Conservation (phyloP, 257 asterid genomes). For the Misopates orontium region DNA sequence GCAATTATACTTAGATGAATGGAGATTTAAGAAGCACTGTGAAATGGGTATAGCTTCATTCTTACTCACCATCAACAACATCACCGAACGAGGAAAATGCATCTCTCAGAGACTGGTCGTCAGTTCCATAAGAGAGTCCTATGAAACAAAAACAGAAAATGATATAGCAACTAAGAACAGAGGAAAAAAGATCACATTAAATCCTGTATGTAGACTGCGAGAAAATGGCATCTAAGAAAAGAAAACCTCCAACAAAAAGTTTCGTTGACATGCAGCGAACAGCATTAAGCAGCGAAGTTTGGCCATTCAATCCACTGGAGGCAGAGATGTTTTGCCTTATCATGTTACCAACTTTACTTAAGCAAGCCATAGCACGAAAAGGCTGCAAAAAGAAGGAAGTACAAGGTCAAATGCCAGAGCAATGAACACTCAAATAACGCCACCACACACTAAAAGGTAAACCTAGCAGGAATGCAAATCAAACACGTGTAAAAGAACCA, state of each 20-base stretch:
- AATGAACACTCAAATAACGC: not conserved
- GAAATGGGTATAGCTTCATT: not conserved
- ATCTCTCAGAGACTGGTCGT: conserved; percentile 54
- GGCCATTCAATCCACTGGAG: conserved; percentile 34
- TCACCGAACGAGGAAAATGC: conserved; percentile 80
- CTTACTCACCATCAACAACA: conserved; percentile 41
- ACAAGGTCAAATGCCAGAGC: not conserved
- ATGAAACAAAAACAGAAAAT: not conserved
- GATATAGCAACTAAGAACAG: not conserved
- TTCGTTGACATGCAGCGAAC: conserved; percentile 73
- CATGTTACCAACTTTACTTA: conserved; percentile 54
- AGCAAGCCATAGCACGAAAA: conserved; percentile 55
- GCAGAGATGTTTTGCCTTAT: conserved; percentile 51
- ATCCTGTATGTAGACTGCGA: not conserved
- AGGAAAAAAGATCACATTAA: not conserved
- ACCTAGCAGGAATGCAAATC: too few species aligned
- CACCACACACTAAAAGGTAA: too few species aligned
- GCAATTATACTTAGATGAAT: not conserved
- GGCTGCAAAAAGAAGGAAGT: conserved; percentile 30
- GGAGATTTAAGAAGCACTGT: not conserved
- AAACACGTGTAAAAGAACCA: too few species aligned
- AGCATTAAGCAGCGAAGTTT: conserved; percentile 57
- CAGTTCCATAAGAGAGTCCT: conserved; percentile 82
- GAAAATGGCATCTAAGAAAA: not conserved
- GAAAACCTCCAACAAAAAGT: conserved; percentile 71